A percentile compares a stretch with the other conserved stretches of the same genome.
Evolutionary conservation across 768 basidiomycete species (phyloP).

Genomic region (Tricholoma bakamatsutake): DNA sequence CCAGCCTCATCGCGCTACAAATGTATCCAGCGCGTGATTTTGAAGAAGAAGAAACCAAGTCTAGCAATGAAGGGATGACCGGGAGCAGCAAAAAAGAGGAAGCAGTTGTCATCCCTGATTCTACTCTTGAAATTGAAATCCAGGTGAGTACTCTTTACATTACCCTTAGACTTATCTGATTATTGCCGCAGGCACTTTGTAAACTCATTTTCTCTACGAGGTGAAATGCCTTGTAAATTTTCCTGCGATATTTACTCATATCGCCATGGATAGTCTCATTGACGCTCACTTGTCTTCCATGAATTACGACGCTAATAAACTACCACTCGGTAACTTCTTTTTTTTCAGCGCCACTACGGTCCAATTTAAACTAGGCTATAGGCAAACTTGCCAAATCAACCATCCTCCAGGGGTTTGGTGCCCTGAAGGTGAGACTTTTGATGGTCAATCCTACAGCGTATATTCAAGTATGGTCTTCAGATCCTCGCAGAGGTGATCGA

Average conservation of each 20-base stretch:
- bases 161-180: background rate
- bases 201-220: slow-evolving; percentile 47
- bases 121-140: slow-evolving; percentile 35
- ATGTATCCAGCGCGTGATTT: slow-evolving; percentile 41
- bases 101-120: slow-evolving; percentile 39
- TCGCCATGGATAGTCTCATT: slow-evolving; percentile 34
- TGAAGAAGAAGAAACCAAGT: slow-evolving; percentile 35
- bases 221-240: slow-evolving; percentile 19
- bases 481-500: slow-evolving; percentile 47
- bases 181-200: slow-evolving; percentile 32
- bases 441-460: background rate
- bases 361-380: slow-evolving; percentile 12
- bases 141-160: slow-evolving; percentile 26
- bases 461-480: slow-evolving; percentile 16
- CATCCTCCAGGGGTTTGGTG: slow-evolving; percentile 52
- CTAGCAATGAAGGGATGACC: slow-evolving; percentile 22
- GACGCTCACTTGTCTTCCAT: slow-evolving; percentile 51
- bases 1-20: background rate
- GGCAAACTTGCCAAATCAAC: slow-evolving; percentile 58
- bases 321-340: slow-evolving; percentile 44
- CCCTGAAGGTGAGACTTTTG: slow-evolving; percentile 38
- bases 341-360: background rate
- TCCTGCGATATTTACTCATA: background rate
- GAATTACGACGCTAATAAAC: slow-evolving; percentile 63
- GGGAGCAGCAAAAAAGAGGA: slow-evolving; percentile 23